phyloP scores from a whole-genome alignment of 495 filamentous ascomycete genomes.

The Zalerion maritima region DNA sequence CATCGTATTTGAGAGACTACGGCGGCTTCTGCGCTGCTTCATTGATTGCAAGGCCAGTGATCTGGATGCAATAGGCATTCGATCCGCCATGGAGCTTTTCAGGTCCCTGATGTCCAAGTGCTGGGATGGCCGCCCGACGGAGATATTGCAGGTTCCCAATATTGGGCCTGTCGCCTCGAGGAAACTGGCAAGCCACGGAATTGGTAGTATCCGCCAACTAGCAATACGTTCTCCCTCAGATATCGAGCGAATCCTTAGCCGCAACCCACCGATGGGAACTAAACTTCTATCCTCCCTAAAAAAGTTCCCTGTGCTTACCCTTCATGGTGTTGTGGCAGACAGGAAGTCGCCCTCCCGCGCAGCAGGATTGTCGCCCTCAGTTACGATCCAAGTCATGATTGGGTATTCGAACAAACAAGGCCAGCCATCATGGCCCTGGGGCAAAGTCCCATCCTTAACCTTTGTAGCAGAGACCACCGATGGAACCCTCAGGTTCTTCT shows the following conservation, averaged over 20 bases:
- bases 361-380: conserved; percentile 34
- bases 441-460: conserved; percentile 48
- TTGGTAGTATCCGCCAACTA: conserved; percentile 58
- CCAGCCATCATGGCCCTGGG: conserved; percentile 45
- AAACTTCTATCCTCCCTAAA: conserved; percentile 48
- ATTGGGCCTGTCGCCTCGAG: conserved; percentile 64
- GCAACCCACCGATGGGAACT: conserved; percentile 70
- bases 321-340: conserved; percentile 26
- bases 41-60: conserved; percentile 66
- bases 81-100: conserved; percentile 62
- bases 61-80: conserved; percentile 49
- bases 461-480: conserved; percentile 65
- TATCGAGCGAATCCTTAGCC: conserved; percentile 64
- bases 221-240: conserved; percentile 48
- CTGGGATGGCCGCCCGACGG: conserved; percentile 76
- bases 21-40: conserved; percentile 66
- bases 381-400: conserved; percentile 53
- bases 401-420: conserved; percentile 57
- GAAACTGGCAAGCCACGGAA: conserved; percentile 57
- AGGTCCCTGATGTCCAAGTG: conserved; percentile 63
- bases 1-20: conserved; percentile 57
- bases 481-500: conserved; percentile 62
- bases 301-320: conserved; percentile 59
- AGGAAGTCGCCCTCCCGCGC: conserved; percentile 18
- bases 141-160: conserved; percentile 78